Evolutionary conservation across 768 basidiomycete genomes (phyloP), one percentile per base, ranked within the genome.

Genomic region (Mycena latifolia): DNA sequence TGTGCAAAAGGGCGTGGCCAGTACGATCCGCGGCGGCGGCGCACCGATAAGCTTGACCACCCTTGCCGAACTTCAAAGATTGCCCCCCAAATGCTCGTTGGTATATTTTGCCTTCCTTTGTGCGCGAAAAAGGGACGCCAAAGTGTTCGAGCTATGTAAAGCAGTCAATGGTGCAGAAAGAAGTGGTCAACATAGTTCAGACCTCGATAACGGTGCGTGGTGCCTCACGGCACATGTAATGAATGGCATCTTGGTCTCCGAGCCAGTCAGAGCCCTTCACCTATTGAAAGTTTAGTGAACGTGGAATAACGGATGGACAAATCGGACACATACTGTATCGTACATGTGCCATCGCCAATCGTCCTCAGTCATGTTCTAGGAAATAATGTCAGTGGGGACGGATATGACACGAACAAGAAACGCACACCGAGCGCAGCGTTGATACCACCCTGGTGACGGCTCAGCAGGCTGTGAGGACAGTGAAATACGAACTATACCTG

Each of bases 331-430:
- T 77, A 94, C 94, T 55, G 94, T 95, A 76, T 95, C 94, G 75
- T 95, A 97, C 95, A 97, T 98, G 77, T 98, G 96, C 96, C 96
- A 98, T 80, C 96, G 84, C 96, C 96, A 99, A 77, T 99, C 96
- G 75, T 99, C 98, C 81, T 99, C 98, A 5, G 96, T 98, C 96
- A 99, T 96, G 82, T 98, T 98, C 90, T 95, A 76, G 25, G 47
- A 55, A 28, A 52, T 50, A 41, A 53, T 22, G 68, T 24, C 56
- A 72, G 67, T 2, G 65, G 28, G 51, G 28, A 59, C 50, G 46
- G 46, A 10, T 25, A 43, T 35, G 61, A 45, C 67, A 27, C 54
- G 69, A 61, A 20, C 15, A 27, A 15, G 48, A 69, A 22, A 84
- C 90, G 72, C 77, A 95, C 94, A 70, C 96, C 96, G 57, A 98